phyloP scores from a whole-genome alignment of 331 rosid genomes.

The Spiraea crenata region DNA sequence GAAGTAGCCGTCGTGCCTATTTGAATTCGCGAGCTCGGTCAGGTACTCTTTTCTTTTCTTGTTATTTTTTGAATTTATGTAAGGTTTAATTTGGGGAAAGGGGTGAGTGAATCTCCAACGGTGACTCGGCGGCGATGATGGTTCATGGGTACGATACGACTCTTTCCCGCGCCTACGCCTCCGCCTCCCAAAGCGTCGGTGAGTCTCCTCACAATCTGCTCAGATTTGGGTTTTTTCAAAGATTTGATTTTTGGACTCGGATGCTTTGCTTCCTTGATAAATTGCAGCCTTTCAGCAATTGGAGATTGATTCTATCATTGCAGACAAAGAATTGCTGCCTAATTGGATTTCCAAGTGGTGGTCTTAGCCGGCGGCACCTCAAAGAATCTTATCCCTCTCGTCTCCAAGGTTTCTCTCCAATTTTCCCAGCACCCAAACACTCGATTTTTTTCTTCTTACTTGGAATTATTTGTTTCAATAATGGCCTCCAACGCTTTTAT shows the following conservation, averaged over 20 bases:
- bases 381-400: slow-evolving; percentile 81
- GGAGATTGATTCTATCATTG: slow-evolving; percentile 89
- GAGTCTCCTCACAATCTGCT: slow-evolving; percentile 36
- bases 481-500: not conserved
- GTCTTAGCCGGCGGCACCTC: slow-evolving; percentile 91
- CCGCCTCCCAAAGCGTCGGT: slow-evolving; percentile 59
- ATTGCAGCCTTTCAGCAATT: slow-evolving; percentile 78
- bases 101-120: too few species aligned
- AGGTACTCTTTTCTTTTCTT: too few species aligned
- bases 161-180: slow-evolving; percentile 49
- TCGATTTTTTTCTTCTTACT: slow-evolving; percentile 18
- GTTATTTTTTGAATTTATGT: too few species aligned
- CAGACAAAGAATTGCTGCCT: slow-evolving; percentile 66
- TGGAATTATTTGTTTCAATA: not conserved
- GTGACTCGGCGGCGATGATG: too few species aligned
- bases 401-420: slow-evolving; percentile 57
- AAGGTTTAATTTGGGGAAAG: too few species aligned
- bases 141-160: too few species aligned
- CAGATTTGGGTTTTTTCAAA: too few species aligned
- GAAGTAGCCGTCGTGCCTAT: too few species aligned
- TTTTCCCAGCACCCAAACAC: slow-evolving; percentile 2
- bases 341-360: slow-evolving; percentile 96
- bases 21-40: too few species aligned
- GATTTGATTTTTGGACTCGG: slow-evolving; percentile 13
- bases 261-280: not conserved